Percentiles rank a stretch among this genome's conserved stretches.
These are phyloP conservation scores for Alternaria hordeiaustralica DNA, from an alignment of 2,329 filamentous ascomycete genomes.

Conservation along the genomic window DNA sequence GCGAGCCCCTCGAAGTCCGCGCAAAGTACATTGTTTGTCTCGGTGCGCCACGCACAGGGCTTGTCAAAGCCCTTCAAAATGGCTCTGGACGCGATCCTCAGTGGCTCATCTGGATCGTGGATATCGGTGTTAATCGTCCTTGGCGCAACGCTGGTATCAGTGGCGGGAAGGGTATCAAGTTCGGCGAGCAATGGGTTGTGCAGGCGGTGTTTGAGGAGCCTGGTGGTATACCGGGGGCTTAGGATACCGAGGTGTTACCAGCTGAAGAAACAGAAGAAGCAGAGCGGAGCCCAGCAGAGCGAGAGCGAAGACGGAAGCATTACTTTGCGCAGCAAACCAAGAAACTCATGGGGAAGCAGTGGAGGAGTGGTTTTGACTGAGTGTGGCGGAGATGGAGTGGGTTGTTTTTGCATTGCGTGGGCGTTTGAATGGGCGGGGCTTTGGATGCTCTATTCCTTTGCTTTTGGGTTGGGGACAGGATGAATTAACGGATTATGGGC, in stretches of 20 bases:
- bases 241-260: not conserved
- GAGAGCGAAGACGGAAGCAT: not conserved
- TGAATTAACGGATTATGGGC: not conserved
- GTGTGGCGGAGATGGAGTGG: not conserved
- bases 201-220: conserved; percentile 61
- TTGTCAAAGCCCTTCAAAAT: conserved; percentile 76
- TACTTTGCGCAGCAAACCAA: not conserved
- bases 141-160: conserved; percentile 86
- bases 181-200: conserved; percentile 85
- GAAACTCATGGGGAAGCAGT: not conserved
- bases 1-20: conserved; percentile 78
- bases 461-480: not conserved
- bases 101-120: conserved; percentile 84
- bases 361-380: not conserved
- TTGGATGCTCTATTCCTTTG: not conserved
- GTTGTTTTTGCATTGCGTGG: conserved; percentile 12
- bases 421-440: not conserved
- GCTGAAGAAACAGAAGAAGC: not conserved
- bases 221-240: conserved; percentile 6
- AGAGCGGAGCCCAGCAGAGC: not conserved
- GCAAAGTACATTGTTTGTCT: conserved; percentile 84
- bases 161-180: conserved; percentile 83
- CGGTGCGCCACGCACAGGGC: conserved; percentile 83
- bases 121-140: conserved; percentile 84
- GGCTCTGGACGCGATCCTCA: conserved; percentile 60